Evolutionary conservation across 1,284 basidiomycete genomes (phyloP).

Genomic region (Rhizoctonia solani): DNA sequence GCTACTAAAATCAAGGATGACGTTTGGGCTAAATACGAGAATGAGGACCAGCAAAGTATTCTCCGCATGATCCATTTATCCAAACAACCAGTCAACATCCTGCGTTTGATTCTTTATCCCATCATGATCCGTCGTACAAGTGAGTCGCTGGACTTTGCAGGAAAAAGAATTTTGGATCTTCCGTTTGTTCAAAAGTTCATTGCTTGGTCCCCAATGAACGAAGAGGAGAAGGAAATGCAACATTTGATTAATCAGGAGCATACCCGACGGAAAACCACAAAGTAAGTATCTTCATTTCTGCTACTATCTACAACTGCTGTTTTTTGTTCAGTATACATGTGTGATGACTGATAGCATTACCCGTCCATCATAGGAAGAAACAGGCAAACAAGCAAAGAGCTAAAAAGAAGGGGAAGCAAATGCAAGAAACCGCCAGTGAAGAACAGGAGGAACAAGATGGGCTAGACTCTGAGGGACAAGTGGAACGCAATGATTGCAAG

Average conservation of each 20-base stretch:
- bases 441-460: too few species aligned
- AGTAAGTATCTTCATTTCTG: background rate
- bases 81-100: background rate
- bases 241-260: slow-evolving; percentile 1
- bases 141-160: background rate
- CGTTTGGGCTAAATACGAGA: background rate
- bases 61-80: background rate
- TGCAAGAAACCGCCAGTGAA: too few species aligned
- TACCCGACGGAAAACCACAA: too few species aligned
- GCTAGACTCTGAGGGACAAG: too few species aligned
- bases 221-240: background rate
- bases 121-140: slow-evolving; percentile 10
- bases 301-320: background rate
- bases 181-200: background rate
- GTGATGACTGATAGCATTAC: background rate
- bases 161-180: background rate
- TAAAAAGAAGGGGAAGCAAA: too few species aligned
- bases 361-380: background rate
- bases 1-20: background rate
- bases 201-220: background rate
- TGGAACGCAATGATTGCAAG: too few species aligned
- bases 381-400: too few species aligned
- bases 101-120: background rate
- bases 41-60: slow-evolving; percentile 8
- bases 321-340: background rate